Conservation (phyloP, 225 moss, liverwort and hornwort species). For the Thuidium tamariscinum region DNA sequence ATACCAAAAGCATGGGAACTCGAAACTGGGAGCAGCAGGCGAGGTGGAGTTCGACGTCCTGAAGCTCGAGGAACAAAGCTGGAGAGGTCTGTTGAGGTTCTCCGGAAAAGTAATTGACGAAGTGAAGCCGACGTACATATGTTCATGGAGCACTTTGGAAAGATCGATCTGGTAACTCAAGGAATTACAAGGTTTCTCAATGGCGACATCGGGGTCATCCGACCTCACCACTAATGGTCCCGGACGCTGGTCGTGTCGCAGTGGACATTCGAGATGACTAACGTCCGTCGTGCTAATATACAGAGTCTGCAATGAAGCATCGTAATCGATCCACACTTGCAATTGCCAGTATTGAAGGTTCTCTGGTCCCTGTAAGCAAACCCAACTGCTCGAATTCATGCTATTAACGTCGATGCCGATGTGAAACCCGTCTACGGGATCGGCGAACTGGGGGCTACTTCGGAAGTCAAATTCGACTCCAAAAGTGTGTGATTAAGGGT, state of each 20-base stretch:
- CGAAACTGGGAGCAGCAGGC: background rate
- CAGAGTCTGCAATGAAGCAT: background rate
- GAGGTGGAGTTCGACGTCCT: background rate
- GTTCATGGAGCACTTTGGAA: background rate
- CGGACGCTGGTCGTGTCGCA: background rate
- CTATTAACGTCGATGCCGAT: background rate
- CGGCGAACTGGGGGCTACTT: background rate
- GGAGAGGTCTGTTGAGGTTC: rapidly evolving
- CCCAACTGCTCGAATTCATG: background rate
- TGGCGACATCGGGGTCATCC: background rate
- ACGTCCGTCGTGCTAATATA: background rate
- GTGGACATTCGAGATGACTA: no score
- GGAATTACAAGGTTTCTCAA: background rate
- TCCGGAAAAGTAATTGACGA: no score
- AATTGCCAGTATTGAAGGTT: rapidly evolving
- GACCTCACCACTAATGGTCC: background rate
- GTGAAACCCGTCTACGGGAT: background rate
- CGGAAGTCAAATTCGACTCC: background rate
- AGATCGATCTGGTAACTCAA: background rate
- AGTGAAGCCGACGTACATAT: background rate
- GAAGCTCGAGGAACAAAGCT: background rate
- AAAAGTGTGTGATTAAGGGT: background rate
- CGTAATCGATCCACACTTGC: background rate
- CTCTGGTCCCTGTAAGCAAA: background rate
- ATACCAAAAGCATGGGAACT: background rate